Conservation (phyloP, 768 basidiomycete species). For the Mycena haematopus region DNA sequence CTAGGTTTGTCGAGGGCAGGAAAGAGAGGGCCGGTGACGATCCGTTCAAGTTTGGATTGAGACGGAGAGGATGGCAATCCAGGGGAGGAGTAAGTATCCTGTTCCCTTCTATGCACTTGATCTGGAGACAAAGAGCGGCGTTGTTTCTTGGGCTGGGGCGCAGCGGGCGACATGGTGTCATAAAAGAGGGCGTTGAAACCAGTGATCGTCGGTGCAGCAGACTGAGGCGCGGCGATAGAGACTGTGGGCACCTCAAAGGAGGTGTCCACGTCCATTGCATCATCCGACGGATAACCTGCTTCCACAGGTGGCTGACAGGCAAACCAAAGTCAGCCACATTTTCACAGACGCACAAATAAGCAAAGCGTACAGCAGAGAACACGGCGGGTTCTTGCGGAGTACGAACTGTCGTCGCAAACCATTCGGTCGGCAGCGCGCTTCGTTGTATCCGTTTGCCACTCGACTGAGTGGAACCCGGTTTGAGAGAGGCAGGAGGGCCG, state of each 20-base stretch:
- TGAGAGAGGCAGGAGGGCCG: constrained; percentile 39
- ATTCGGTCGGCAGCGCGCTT: constrained; percentile 67
- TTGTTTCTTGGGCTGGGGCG: constrained; percentile 51
- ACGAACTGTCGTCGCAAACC: constrained; percentile 47
- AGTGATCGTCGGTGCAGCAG: constrained; percentile 58
- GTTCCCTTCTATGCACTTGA: constrained; percentile 42
- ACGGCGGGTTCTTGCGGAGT: constrained; percentile 28
- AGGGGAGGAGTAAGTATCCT: constrained; percentile 55
- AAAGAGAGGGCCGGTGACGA: constrained; percentile 55
- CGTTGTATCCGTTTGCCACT: constrained; percentile 63
- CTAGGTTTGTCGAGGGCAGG: constrained; percentile 58
- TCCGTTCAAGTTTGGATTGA: constrained; percentile 53
- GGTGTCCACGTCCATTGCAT: constrained; percentile 85
- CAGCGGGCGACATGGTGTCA: constrained; percentile 56
- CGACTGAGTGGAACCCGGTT: constrained; percentile 50
- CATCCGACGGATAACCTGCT: constrained; percentile 55
- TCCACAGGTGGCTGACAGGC: constrained; percentile 45
- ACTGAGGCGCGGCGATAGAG: constrained; percentile 47
- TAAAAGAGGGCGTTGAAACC: constrained; percentile 69
- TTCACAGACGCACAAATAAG: constrained; percentile 3
- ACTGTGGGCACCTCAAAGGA: constrained; percentile 50
- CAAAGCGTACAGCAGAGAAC: constrained; percentile 35
- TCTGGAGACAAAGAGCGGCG: constrained; percentile 69
- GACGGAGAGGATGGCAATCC: constrained; percentile 58
- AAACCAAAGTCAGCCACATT: constrained; percentile 20